Evolutionary conservation across 768 basidiomycete genomes (phyloP), one percentile per base, ranked within the genome.

Genomic region (Serendipita indica): DNA sequence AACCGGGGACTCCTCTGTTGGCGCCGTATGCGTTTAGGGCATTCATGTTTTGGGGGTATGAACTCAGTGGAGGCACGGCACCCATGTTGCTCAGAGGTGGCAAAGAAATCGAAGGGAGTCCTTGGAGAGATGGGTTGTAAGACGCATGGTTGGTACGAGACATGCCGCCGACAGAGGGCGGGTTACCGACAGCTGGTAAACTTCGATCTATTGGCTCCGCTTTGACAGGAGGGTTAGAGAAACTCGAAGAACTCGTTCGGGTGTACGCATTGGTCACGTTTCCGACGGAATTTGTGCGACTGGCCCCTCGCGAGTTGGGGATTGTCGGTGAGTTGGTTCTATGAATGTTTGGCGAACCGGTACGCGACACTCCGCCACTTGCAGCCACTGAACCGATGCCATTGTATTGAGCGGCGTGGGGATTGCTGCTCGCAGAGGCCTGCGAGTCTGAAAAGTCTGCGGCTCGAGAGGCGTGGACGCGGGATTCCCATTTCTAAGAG

Each of bases 401-500:
- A 35, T 33, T 58, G 49, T 68, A 65, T 61, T 71, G 70, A 66
- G 69, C 70, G 77, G 74, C 77, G 79, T 77, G 61, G 79, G 81
- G 16, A 27, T 46, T 46, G 25, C 14, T 46, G 12, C 45, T 27
- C 12, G 45, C 14, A 13, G 13, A 13, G 45, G 16, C 45, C 45
- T 16, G 45, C 25, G 25, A 27, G 25, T 46, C 27, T 16, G 45
- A 12, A 46, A 46, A 46, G 45, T 46, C 45, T 57, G 96, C 96
- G 20, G 96, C 94, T 65, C 86, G 83, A 2, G 90, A 93, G n/a
- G 84, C 83, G 35, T 96, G 79, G 52, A 99, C 83, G 70, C 96
- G 96, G 67, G 77, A 78, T 70, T 98, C 87, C 96, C 96, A 99
- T 85, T 89, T 90, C 89, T 97, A 71, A 2, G 3, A 41, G 20